phyloP scores from a whole-genome alignment of 228 moss, liverwort and hornwort genomes.

The Sphagnum magellanicum region DNA sequence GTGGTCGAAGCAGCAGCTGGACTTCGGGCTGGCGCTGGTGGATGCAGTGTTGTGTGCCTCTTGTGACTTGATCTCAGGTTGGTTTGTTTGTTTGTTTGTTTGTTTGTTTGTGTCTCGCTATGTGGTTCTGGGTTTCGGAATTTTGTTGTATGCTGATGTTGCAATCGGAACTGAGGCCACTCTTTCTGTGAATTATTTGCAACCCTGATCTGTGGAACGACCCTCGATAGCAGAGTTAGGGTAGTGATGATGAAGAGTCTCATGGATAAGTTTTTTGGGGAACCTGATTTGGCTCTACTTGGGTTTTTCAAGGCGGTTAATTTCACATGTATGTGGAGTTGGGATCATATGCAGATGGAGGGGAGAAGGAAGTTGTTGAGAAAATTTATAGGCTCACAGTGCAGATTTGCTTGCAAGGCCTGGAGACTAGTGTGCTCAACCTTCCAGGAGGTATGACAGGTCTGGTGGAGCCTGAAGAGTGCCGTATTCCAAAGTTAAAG shows the following conservation, averaged over 20 bases:
- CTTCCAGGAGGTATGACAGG: constrained; percentile 20
- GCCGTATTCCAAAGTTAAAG: constrained; percentile 27
- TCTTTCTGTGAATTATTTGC: too few relatives aligned
- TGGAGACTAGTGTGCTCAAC: constrained; percentile 64
- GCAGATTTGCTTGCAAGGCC: constrained; percentile 77
- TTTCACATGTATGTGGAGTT: background rate
- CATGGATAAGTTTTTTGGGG: background rate
- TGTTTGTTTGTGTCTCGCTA: too few relatives aligned
- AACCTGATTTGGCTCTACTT: background rate
- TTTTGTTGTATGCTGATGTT: too few relatives aligned
- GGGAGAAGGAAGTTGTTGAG: constrained; percentile 76
- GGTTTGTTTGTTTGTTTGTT: too few relatives aligned
- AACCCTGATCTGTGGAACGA: background rate
- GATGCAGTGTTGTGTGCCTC: constrained; percentile 81
- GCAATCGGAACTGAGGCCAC: too few relatives aligned
- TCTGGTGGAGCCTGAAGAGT: constrained; percentile 51
- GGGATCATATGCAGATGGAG: constrained; percentile 55
- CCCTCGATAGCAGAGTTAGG: constrained; percentile 1
- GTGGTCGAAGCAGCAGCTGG: constrained; percentile 93
- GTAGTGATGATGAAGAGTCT: background rate
- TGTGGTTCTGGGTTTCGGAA: too few relatives aligned
- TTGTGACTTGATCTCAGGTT: constrained; percentile 90
- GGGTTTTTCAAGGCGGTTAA: background rate
- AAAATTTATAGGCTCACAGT: constrained; percentile 80
- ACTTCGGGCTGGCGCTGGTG: constrained; percentile 69